phyloP scores from a whole-genome alignment of 2,329 filamentous ascomycete genomes.

The Cytospora leucostoma region DNA sequence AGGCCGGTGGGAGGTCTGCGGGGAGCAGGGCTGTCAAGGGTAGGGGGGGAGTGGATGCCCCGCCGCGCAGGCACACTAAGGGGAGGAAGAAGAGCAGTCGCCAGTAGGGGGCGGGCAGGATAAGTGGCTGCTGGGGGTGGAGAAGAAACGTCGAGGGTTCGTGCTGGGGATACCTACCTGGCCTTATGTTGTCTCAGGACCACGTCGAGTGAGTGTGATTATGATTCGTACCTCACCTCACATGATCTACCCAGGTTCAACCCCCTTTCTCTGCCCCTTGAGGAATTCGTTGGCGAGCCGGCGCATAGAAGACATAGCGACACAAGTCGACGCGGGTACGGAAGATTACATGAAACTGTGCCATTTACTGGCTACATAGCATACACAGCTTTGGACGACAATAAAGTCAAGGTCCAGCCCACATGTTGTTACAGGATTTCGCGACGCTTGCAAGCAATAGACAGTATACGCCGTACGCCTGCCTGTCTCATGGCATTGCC shows the following conservation, averaged over 20 bases:
- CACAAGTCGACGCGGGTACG: not conserved
- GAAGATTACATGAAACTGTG: not conserved
- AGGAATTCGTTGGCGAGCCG: not conserved
- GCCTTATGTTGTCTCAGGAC: too few relatives aligned
- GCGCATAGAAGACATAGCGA: not conserved
- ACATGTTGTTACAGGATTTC: not conserved
- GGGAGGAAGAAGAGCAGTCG: slow-evolving; percentile 10
- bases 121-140: not conserved
- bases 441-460: not conserved
- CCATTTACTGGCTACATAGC: slow-evolving; percentile 4
- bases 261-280: not conserved
- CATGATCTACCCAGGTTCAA: too few relatives aligned
- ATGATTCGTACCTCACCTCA: too few relatives aligned
- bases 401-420: not conserved
- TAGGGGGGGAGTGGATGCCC: slow-evolving; percentile 7
- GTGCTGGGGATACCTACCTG: too few relatives aligned
- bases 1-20: not conserved
- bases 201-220: too few relatives aligned
- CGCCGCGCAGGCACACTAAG: slow-evolving; percentile 17
- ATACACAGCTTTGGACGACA: slow-evolving; percentile 8
- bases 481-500: not conserved
- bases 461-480: not conserved
- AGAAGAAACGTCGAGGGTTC: not conserved
- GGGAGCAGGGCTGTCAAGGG: slow-evolving; percentile 15
- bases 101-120: slow-evolving; percentile 12